These are phyloP conservation scores for Marasmius fiardii DNA, from an alignment of 1,284 basidiomycete species.

Conservation along the genomic window DNA sequence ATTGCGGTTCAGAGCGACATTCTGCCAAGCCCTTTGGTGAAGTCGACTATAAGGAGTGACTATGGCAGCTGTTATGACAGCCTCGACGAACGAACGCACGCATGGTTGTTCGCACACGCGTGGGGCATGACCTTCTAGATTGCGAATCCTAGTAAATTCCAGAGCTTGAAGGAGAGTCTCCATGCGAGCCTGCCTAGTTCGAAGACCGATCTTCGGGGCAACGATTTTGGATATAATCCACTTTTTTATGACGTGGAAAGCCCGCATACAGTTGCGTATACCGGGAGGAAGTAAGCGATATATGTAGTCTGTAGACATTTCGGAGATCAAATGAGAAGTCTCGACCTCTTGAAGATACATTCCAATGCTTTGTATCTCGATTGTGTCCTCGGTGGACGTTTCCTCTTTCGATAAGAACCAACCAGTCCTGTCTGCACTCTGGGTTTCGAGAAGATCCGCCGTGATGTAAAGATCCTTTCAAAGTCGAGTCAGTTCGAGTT, in stretches of 20 bases:
- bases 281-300: slow-evolving; percentile 73
- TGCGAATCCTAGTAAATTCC: slow-evolving; percentile 65
- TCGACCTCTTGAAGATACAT: slow-evolving; percentile 67
- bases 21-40: slow-evolving; percentile 71
- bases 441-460: slow-evolving; percentile 74
- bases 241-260: slow-evolving; percentile 69
- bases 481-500: slow-evolving; percentile 8
- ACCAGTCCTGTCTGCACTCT: slow-evolving; percentile 70
- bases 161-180: slow-evolving; percentile 66
- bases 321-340: slow-evolving; percentile 66
- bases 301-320: slow-evolving; percentile 61
- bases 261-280: slow-evolving; percentile 69
- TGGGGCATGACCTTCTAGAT: slow-evolving; percentile 36
- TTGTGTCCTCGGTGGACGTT: slow-evolving; percentile 47
- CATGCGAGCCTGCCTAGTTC: slow-evolving; percentile 65
- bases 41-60: slow-evolving; percentile 72
- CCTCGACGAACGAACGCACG: slow-evolving; percentile 74
- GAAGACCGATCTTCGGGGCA: slow-evolving; percentile 55
- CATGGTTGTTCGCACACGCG: slow-evolving; percentile 43
- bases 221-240: slow-evolving; percentile 73
- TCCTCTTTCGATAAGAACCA: slow-evolving; percentile 68
- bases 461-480: slow-evolving; percentile 69
- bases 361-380: slow-evolving; percentile 75
- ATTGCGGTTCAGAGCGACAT: slow-evolving; percentile 56
- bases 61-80: slow-evolving; percentile 65